These are phyloP conservation scores for Podila verticillata DNA, from an alignment of 192 early-diverging fungal genomes.

Conservation along the genomic window DNA sequence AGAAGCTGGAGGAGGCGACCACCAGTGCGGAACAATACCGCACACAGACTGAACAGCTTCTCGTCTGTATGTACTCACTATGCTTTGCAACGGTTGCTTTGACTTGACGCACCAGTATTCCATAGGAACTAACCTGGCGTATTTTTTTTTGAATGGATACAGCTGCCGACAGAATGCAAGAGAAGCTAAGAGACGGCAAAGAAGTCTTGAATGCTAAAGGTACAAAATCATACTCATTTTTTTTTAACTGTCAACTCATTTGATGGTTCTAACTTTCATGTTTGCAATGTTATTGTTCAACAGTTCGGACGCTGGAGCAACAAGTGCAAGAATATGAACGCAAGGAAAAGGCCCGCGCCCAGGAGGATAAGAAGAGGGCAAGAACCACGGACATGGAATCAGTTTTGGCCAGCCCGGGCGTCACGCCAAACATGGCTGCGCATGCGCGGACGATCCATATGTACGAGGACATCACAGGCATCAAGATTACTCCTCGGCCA, in stretches of 20 bases:
- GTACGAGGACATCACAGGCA: constrained; percentile 28
- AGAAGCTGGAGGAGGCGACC: constrained; percentile 34
- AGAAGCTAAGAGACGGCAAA: constrained; percentile 30
- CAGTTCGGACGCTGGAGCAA: constrained; percentile 40
- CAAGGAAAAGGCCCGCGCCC: constrained; percentile 10
- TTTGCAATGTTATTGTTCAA: neutral
- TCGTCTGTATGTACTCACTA: constrained; percentile 24
- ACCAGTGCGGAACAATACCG: constrained; percentile 42
- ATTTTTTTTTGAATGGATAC: neutral
- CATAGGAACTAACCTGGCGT: neutral
- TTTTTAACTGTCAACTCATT: neutral
- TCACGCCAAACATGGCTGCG: constrained; percentile 10
- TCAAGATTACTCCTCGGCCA: constrained; percentile 23
- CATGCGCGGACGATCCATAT: constrained; percentile 19
- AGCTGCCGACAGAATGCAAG: constrained; percentile 32
- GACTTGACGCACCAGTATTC: neutral
- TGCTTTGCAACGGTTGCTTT: too few species aligned
- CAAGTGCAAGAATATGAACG: constrained; percentile 28
- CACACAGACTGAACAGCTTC: constrained; percentile 33
- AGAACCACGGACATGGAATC: constrained; percentile 24
- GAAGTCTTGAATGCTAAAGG: constrained; percentile 35
- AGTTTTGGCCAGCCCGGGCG: constrained; percentile 22
- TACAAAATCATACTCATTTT: neutral
- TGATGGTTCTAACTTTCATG: too few species aligned
- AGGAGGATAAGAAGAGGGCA: constrained; percentile 23